A percentile compares a stretch with the other conserved stretches of the same genome.
These are phyloP conservation scores for Linnemannia zychae DNA, from an alignment of 192 early-diverging fungal genomes.

Conservation along the genomic window DNA sequence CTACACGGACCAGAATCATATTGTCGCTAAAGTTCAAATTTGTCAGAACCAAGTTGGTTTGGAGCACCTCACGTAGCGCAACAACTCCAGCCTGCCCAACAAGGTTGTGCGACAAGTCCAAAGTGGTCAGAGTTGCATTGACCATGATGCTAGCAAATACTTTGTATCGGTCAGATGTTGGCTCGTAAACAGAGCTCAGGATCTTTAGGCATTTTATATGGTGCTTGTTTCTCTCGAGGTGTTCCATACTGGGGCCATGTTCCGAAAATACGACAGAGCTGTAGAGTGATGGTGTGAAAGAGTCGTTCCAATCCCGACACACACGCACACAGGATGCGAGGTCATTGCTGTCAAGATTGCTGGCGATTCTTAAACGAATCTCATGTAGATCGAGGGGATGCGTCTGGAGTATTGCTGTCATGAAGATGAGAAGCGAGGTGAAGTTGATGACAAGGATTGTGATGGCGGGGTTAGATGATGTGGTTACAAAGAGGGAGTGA, in stretches of 20 bases:
- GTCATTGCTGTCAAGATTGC: constrained; percentile 13
- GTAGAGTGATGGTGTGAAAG: constrained; percentile 25
- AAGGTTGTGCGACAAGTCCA: background rate
- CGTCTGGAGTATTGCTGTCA: constrained; percentile 15
- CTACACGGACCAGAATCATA: too few species aligned
- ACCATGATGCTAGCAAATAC: constrained; percentile 5
- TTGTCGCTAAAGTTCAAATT: too few species aligned
- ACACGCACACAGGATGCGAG: constrained; percentile 31
- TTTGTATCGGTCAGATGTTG: too few species aligned
- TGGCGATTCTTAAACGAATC: constrained; percentile 31
- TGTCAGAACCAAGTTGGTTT: constrained; percentile 20
- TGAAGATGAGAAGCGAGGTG: constrained; percentile 17
- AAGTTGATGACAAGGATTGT: constrained; percentile 1
- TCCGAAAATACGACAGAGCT: constrained; percentile 17
- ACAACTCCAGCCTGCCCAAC: background rate
- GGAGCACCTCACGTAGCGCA: constrained; percentile 31
- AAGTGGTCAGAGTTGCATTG: constrained; percentile 11
- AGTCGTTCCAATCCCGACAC: constrained; percentile 28
- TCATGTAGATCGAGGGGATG: constrained; percentile 32
- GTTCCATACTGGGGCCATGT: background rate
- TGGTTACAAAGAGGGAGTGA: too few species aligned
- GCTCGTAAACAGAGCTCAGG: background rate
- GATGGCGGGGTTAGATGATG: constrained; percentile 10
- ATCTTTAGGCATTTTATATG: background rate
- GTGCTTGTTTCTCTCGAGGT: constrained; percentile 23